Percentiles rank a stretch among this genome's conserved stretches.
phyloP scores from a whole-genome alignment of 1,139 yeast species.

The Lodderomyces metapsilosis region DNA sequence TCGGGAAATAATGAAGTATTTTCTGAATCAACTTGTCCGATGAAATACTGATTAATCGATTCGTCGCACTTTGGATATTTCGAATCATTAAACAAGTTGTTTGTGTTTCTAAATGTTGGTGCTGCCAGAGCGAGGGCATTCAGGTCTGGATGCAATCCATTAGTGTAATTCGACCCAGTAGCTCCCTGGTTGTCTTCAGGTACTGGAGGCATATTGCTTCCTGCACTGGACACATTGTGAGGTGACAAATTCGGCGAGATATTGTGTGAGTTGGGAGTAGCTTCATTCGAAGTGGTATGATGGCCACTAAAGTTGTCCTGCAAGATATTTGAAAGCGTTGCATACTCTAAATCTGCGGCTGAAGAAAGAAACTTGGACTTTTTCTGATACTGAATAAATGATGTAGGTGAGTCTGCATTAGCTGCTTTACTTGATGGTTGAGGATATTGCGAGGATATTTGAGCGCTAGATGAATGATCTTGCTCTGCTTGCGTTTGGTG shows the following conservation, averaged over 20 bases:
- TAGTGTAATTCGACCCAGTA: constrained; percentile 3
- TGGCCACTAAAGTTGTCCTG: constrained; percentile 46
- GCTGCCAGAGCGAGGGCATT: neutral
- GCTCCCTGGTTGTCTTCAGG: constrained; percentile 3
- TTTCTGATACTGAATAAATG: constrained; percentile 1
- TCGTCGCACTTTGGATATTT: constrained; percentile 38
- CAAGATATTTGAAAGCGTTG: constrained; percentile 71
- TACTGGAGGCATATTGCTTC: constrained; percentile 2
- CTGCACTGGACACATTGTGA: constrained; percentile 16
- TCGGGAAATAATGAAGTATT: constrained; percentile 50
- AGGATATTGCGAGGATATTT: neutral
- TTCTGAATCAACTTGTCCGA: constrained; percentile 47
- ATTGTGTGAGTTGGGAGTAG: constrained; percentile 39
- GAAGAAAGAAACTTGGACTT: constrained; percentile 58
- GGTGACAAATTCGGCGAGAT: constrained; percentile 43
- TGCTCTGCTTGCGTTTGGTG: constrained; percentile 9
- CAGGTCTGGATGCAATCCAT: neutral
- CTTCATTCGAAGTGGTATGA: constrained; percentile 38
- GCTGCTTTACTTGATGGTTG: neutral
- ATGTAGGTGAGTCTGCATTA: constrained; percentile 4
- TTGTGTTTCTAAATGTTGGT: neutral
- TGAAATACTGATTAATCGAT: constrained; percentile 56
- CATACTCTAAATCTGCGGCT: constrained; percentile 79
- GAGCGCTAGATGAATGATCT: constrained; percentile 4
- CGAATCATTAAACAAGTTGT: constrained; percentile 12